Base-by-base conservation (phyloP, 371 early-diverging fungal genomes). In the Basidiobolus heterosporus region DNA sequence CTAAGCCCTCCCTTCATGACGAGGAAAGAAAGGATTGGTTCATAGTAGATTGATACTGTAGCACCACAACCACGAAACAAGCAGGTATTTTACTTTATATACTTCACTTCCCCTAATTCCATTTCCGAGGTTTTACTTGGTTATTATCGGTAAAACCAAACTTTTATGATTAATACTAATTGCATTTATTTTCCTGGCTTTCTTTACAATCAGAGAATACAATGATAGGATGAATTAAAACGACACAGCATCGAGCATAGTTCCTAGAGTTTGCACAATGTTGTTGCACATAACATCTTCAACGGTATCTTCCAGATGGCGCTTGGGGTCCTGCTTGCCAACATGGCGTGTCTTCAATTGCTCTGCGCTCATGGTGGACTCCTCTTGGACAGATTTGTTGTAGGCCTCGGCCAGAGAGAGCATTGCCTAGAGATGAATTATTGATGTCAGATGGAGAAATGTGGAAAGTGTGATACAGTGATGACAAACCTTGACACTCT, bases 291-390 rank as follows among this genome's bases (percentile, higher is more conserved):
- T 91, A 36, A 80, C 78, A 21, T 71, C 62, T 51, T 91, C 90
- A 1, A 91, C 91, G 18, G 72, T 82, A 43, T 86, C 84, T 60
- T 89, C 90, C 58, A 97, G 67, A 62, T 97, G 98, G 52, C 95
- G 80, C 72, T 97, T 97, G 15, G 98, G 98, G 60, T 95, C 96
- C 59, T 95, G 91, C 64, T 94, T 93, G 48, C 96, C 96, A 9
- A 97, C 91, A 58, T 97, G 96, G 43, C 98, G 86, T 11, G 85
- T 91, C 69, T 85, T 82, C 49, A 95, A 80, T 65, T 95, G 87
- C 46, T 94, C 91, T 0, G 82, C 66, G n/a, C 91, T 87, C 82
- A 97, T 66, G 6, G 82, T 87, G 24, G 77, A 76, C 61, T 95
- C 96, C 61, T 97, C 98, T 54, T 83, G 81, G 1, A 94, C 92